These are phyloP conservation scores for Rhizomucor miehei DNA, from an alignment of 371 early-diverging fungal species.

Conservation along the genomic window DNA sequence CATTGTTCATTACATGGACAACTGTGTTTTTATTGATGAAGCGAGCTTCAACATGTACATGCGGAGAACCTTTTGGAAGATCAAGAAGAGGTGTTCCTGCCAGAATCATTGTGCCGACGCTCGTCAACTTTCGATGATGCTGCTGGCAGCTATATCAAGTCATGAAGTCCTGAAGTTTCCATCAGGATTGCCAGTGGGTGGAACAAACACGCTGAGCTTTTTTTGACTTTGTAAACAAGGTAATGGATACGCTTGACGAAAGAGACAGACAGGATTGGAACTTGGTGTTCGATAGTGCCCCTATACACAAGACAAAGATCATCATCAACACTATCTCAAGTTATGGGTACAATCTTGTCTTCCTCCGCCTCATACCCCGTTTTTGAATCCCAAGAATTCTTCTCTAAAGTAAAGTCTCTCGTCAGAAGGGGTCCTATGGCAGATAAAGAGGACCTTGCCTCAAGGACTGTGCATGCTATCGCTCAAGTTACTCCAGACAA, in stretches of 20 bases:
- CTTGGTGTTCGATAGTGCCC: slow-evolving; percentile 8
- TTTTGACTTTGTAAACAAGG: not conserved
- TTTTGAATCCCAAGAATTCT: slow-evolving; percentile 8
- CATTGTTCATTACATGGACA: not conserved
- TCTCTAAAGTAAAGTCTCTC: not conserved
- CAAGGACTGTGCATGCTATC: not conserved
- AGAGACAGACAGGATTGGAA: not conserved
- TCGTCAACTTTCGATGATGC: not conserved
- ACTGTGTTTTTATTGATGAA: not conserved
- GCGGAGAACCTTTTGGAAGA: not conserved
- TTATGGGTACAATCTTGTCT: slow-evolving; percentile 3
- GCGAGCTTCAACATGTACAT: not conserved
- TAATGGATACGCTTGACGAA: not conserved
- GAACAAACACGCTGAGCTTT: not conserved
- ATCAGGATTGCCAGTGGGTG: not conserved
- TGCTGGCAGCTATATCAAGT: not conserved
- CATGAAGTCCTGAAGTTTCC: not conserved
- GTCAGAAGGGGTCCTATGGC: not conserved
- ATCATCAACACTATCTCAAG: not conserved
- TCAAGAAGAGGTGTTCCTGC: too few relatives aligned
- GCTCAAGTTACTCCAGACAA: not conserved
- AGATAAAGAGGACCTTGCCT: slow-evolving; percentile 1
- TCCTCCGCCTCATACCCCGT: slow-evolving; percentile 11
- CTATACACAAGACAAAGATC: slow-evolving; percentile 3
- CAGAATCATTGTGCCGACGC: not conserved